A percentile compares a stretch with the other conserved stretches of the same genome.
phyloP scores from a whole-genome alignment of 352 stramenopile genomes.

The Phytophthora sojae region DNA sequence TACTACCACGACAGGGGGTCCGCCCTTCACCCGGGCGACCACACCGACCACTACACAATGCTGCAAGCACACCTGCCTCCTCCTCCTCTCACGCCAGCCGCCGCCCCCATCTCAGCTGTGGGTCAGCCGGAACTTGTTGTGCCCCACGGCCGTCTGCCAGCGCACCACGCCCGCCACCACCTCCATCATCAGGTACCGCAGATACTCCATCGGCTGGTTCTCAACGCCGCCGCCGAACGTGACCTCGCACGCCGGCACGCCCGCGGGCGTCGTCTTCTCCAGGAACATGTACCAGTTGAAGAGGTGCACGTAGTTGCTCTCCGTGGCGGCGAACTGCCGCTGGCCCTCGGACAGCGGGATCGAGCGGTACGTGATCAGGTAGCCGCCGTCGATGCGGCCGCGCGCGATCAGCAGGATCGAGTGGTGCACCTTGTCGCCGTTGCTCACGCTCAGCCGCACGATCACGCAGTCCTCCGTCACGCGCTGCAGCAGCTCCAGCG shows the following conservation, averaged over 20 bases:
- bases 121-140: slow-evolving; percentile 58
- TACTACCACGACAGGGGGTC: slow-evolving; percentile 22
- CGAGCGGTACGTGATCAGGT: slow-evolving; percentile 73
- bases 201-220: slow-evolving; percentile 61
- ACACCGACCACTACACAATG: slow-evolving; percentile 24
- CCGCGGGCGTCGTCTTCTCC: slow-evolving; percentile 34
- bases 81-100: too few relatives aligned
- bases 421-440: slow-evolving; percentile 47
- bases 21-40: neutral
- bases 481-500: slow-evolving; percentile 61
- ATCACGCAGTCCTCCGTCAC: slow-evolving; percentile 72
- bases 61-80: slow-evolving; percentile 2
- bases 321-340: slow-evolving; percentile 48
- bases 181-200: slow-evolving; percentile 75
- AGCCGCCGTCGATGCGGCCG: slow-evolving; percentile 66
- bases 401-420: slow-evolving; percentile 69
- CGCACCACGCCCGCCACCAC: slow-evolving; percentile 66
- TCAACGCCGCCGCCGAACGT: slow-evolving; percentile 66
- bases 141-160: slow-evolving; percentile 72
- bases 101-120: slow-evolving; percentile 22
- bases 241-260: slow-evolving; percentile 57
- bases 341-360: slow-evolving; percentile 60
- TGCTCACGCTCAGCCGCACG: slow-evolving; percentile 55
- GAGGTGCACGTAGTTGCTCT: slow-evolving; percentile 67
- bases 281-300: slow-evolving; percentile 87